Percentiles rank a stretch among this genome's conserved stretches.
These are phyloP conservation scores for Penicillium herquei DNA, from an alignment of 495 filamentous ascomycete genomes.

Conservation along the genomic window DNA sequence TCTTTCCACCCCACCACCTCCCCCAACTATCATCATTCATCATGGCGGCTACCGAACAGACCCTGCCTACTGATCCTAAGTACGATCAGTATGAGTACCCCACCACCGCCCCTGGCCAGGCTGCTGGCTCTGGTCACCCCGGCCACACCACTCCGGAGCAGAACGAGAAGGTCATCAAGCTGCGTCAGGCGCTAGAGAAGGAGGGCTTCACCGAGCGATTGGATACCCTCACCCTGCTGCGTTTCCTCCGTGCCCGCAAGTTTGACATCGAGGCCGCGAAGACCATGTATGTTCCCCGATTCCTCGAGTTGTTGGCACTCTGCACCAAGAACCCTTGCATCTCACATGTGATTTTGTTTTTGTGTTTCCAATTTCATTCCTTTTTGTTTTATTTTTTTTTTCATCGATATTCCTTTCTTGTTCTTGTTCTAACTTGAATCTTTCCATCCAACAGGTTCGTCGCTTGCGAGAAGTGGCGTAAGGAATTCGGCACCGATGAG, in stretches of 20 bases:
- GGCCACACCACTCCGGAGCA: slow-evolving; percentile 85
- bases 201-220: slow-evolving; percentile 80
- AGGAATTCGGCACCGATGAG: slow-evolving; percentile 83
- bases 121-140: slow-evolving; percentile 63
- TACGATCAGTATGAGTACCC: slow-evolving; percentile 97
- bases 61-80: slow-evolving; percentile 72
- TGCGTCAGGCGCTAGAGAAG: slow-evolving; percentile 79
- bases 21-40: slow-evolving; percentile 17
- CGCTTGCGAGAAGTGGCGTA: slow-evolving; percentile 87
- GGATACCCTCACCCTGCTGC: slow-evolving; percentile 86
- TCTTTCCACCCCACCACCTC: slow-evolving; percentile 10
- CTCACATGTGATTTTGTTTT: neutral
- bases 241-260: slow-evolving; percentile 91
- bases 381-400: too few relatives aligned
- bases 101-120: slow-evolving; percentile 59
- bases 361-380: too few relatives aligned
- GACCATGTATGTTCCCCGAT: slow-evolving; percentile 64
- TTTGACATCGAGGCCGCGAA: slow-evolving; percentile 84
- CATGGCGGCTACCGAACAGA: slow-evolving; percentile 40
- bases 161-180: slow-evolving; percentile 83
- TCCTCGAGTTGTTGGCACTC: neutral
- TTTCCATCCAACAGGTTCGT: slow-evolving; percentile 64
- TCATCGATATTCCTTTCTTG: neutral
- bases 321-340: neutral
- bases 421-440: slow-evolving; percentile 2